Evolutionary conservation across 805 yeast species (phyloP), one percentile per base, ranked within the genome.

Genomic region (Wickerhamomyces kurtzmanii): DNA sequence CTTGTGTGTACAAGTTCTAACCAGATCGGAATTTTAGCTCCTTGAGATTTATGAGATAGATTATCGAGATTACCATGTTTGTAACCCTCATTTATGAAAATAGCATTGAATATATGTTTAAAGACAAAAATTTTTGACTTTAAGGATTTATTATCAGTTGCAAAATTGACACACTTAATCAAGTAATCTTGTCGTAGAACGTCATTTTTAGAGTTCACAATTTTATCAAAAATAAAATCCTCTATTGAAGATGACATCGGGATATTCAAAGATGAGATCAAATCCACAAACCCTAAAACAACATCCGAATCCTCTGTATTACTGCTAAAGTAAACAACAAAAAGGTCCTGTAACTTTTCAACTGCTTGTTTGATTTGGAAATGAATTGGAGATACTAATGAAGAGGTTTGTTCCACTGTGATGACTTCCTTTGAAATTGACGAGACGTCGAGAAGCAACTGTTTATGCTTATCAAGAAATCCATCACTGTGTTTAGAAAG

Each of bases 301-400:
- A 51, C 43, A 11, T 57, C 61, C 25, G 50, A 45, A 16, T 68
- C 66, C 3, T 45, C 47, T 1, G 56, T 41, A 16, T 52, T 47
- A 10, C 39, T 32, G 9, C 53, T 39, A 26, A 67, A 45, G 38
- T 53, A 60, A 5, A 33, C 31, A 6, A 71, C 57, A 31, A 66
- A 66, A 1, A 73, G 32, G 1, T 29, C 26, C 47, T 83, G 89
- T 25, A 83, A 59, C 30, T 68, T 74, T 15, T 65, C 65, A 15
- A 81, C 56, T 0, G 91, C 74, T 44, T 80, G 86, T 19, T 69
- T 77, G 4, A 83, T 62, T 45, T 80, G 83, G 45, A 86, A 68
- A 34, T 77, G 83, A 12, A 72, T 59, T 1, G 75, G 58, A 0
- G 86, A 75, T 2, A 70, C 62, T 32, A 74, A 49, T 1, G 71